Percentiles rank a stretch among this genome's conserved stretches.
These are phyloP conservation scores for Thalassiosira sp. DNA, from an alignment of 352 stramenopile species.

Conservation along the genomic window DNA sequence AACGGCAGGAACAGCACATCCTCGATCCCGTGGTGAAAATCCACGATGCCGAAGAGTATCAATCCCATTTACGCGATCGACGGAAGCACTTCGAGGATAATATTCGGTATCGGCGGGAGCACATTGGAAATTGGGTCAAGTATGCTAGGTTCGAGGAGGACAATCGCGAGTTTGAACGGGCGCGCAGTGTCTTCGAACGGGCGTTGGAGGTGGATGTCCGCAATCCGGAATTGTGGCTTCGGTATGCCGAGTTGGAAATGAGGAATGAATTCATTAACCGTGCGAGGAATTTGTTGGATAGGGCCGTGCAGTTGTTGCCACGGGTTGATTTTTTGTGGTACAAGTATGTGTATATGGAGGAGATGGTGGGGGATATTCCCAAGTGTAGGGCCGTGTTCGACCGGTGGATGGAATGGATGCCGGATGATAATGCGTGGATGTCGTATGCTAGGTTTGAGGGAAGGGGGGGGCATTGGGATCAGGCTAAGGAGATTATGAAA, in stretches of 20 bases:
- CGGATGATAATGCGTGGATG: conserved; percentile 97
- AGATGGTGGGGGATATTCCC: conserved; percentile 95
- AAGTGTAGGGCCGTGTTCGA: conserved; percentile 95
- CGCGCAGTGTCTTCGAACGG: conserved; percentile 96
- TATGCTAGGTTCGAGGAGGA: conserved; percentile 98
- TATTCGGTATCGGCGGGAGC: conserved; percentile 92
- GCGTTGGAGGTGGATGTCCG: conserved; percentile 97
- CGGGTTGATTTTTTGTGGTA: conserved; percentile 98
- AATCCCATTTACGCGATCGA: conserved; percentile 73
- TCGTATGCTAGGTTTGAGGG: conserved; percentile 98
- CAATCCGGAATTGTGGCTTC: conserved; percentile 93
- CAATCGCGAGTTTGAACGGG: conserved; percentile 96
- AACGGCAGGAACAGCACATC: conserved; percentile 77
- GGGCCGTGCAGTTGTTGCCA: conserved; percentile 91
- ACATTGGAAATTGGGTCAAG: conserved; percentile 97
- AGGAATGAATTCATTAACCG: conserved; percentile 99
- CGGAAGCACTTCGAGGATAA: conserved; percentile 88
- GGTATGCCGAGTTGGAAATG: conserved; percentile 99
- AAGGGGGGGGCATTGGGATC: conserved; percentile 86
- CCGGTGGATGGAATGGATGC: conserved; percentile 94
- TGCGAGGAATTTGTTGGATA: conserved; percentile 92
- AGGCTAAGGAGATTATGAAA: conserved; percentile 91
- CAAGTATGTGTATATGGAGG: conserved; percentile 99
- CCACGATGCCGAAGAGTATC: conserved; percentile 83
- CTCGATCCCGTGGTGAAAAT: conserved; percentile 78